Base-by-base conservation (phyloP, 2,329 filamentous ascomycete genomes). In the Emergomyces pasteurianus region DNA sequence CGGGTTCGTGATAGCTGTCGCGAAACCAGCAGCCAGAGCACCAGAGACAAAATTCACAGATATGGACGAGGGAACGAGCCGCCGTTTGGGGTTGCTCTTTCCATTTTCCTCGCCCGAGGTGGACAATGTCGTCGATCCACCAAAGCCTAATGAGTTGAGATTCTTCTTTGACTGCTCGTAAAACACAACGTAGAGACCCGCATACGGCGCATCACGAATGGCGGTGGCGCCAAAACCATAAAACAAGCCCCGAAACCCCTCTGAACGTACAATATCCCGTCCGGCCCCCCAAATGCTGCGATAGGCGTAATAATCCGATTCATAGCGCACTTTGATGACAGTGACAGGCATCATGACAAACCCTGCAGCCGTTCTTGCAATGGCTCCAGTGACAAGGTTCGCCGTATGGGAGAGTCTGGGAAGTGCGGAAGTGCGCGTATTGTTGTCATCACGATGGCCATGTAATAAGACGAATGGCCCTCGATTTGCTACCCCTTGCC, bases 271-370 rank as follows among this genome's bases (percentile, higher is more conserved):
- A 34, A 97, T 96, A 66, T 94, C 90, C 40, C 78, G 78, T 1
- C 83, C 85, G 0, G 94, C 94, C 43, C 84, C 80, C 47, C 82
- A 75, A 28, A 97, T 79, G 1, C 90, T 92, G 28, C 82, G 81
- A 76, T 97, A 97, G 2, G 84, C 78, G 77, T 96, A 99, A 50
- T 92, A 78, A 63, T 83, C 91, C 31, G 88, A 92, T 74, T 99
- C 94, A 71, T 95, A 97, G 52, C 94, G 89, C 50, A 97, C 94
- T 72, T 99, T 99, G 69, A 99, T 87, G 52, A 99, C 87, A 1
- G 94, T 99, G 63, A 97, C 84, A 1, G 94, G 94, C 89, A 96
- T 97, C 76, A 97, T 85, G 53, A 95, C 77, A 70, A 96, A 89
- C 43, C 94, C 94, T 0, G 92, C 92, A 58, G 88, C 86, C 1